Evolutionary conservation across 2,329 filamentous ascomycete genomes (phyloP).

Genomic region (Hymenoscyphus fructigenus): DNA sequence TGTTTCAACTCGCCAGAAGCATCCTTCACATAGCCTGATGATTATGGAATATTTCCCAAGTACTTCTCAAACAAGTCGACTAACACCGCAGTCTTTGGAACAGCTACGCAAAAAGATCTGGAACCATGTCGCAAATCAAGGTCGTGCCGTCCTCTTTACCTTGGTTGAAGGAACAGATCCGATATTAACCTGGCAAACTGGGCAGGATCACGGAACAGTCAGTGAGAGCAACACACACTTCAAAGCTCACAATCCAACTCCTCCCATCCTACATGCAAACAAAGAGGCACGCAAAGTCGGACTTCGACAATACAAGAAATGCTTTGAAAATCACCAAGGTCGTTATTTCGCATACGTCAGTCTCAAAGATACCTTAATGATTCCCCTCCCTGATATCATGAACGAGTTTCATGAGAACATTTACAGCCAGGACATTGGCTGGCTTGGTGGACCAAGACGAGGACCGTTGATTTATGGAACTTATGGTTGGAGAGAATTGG

Average conservation of each 20-base stretch:
- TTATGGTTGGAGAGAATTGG: neutral
- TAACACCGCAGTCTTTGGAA: neutral
- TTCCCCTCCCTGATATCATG: neutral
- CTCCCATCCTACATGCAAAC: neutral
- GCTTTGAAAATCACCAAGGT: neutral
- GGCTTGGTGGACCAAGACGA: neutral
- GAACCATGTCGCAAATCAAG: neutral
- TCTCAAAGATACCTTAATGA: neutral
- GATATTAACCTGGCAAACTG: neutral
- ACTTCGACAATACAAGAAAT: neutral
- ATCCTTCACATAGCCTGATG: no score
- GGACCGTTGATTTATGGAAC: neutral
- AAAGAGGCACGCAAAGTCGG: neutral
- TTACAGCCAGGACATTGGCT: neutral
- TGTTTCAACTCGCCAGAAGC: no score
- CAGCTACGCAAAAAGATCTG: neutral
- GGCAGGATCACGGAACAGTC: neutral
- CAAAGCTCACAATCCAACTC: neutral
- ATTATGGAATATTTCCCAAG: neutral
- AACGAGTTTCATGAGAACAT: neutral
- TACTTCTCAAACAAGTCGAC: neutral
- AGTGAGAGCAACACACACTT: neutral
- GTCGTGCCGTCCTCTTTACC: neutral
- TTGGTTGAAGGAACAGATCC: neutral
- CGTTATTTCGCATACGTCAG: neutral